Base-by-base conservation (phyloP, 2,329 filamentous ascomycete genomes). In the Aspergillus ruber region DNA sequence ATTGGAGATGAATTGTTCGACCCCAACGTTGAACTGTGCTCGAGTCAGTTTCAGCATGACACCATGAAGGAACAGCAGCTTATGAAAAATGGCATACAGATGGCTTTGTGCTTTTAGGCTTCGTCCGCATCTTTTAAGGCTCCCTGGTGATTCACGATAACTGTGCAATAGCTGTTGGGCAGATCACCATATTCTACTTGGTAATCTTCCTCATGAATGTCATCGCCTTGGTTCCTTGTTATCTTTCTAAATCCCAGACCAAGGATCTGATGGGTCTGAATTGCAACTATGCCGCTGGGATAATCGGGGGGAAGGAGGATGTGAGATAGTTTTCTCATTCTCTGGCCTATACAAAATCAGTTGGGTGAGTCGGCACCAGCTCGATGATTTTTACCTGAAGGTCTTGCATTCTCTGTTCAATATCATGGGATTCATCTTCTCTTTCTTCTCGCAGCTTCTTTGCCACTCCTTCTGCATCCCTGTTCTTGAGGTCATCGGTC, bases 191-290 rank as follows among this genome's bases (percentile, higher is more conserved):
- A 4, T 40, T 40, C 36, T 15, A 13, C n/a, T 40, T 40, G 15
- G 36, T 40, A 9, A 10, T 40, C 36, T 9, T 40, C 36, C 15
- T 40, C 36, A 40, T 13, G 17, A 17, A 17, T 40, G n/a, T 13
- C 15, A 40, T 40, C 36, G 4, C n/a, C 18, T 40, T 40, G 36
- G 15, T 20, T 17, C 36, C 36, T 40, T 40, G 9, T 40, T 40
- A 15, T 13, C 17, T 40, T 40, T 17, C 15, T 40, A 40, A 40
- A n/a, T 20, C 18, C 36, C 36, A 40, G 6, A n/a, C 36, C 36
- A 4, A 40, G 36, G 36, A 40, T 40, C 36, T 40, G 36, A 40
- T 40, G 36, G 36, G 17, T 40, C 36, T 40, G 36, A 40, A 40
- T 40, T 40, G 36, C 36, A 40, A 13, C 9, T 40, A 40, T 40